A percentile compares a stretch with the other conserved stretches of the same genome.
Conservation (phyloP, 345 rosid species). For the Arabidopsis suecica region DNA sequence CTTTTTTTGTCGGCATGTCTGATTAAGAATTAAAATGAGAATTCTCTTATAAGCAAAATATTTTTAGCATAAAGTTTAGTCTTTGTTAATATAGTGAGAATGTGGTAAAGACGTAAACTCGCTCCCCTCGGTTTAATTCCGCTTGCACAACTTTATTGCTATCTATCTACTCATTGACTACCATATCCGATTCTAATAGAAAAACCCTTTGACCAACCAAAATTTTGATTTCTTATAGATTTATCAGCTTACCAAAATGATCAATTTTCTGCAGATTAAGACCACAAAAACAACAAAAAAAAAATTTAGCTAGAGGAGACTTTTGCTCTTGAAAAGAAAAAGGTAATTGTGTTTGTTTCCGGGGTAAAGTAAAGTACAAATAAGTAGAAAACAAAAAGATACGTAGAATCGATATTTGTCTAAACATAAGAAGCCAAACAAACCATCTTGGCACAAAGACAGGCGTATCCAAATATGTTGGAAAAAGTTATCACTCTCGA, state of each 20-base stretch:
- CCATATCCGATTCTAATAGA: neutral
- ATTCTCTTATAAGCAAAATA: constrained; percentile 5
- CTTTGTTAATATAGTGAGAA: neutral
- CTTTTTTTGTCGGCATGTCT: neutral
- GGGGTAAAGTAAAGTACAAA: constrained; percentile 30
- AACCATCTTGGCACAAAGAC: constrained; percentile 44
- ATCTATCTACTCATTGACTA: no score
- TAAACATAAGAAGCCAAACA: constrained; percentile 48
- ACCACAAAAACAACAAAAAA: neutral
- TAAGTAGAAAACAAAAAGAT: constrained; percentile 45
- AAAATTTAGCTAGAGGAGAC: neutral
- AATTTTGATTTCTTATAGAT: constrained; percentile 2
- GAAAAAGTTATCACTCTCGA: constrained; percentile 42
- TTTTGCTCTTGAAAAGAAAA: constrained; percentile 31
- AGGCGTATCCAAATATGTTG: constrained; percentile 46
- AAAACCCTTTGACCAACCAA: neutral
- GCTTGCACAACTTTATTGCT: neutral
- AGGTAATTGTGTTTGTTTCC: constrained; percentile 28
- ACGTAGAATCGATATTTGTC: constrained; percentile 42
- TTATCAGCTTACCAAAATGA: neutral
- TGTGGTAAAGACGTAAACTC: neutral
- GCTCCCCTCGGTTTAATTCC: neutral
- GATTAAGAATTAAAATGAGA: constrained; percentile 8
- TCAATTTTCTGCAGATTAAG: neutral
- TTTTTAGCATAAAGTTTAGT: neutral